Conservation (phyloP, 2,329 filamentous ascomycete species). For the Periconia sp. region DNA sequence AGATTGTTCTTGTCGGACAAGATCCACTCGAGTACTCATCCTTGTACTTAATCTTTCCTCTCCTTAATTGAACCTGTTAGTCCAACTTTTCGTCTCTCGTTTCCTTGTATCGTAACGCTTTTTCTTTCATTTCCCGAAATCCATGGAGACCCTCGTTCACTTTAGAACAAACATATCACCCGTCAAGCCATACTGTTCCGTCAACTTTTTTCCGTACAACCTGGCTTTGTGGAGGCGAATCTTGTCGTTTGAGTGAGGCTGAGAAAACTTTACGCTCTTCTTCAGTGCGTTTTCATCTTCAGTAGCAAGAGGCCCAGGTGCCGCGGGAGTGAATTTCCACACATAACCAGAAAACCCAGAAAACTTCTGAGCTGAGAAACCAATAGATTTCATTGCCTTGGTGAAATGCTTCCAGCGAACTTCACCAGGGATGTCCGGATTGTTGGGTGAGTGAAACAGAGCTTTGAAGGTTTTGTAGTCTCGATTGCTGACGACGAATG, state of each 20-base stretch:
- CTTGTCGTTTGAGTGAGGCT: slow-evolving; percentile 60
- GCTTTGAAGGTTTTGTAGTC: slow-evolving; percentile 47
- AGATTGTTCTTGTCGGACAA: too few relatives aligned
- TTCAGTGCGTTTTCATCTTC: slow-evolving; percentile 43
- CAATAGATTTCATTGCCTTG: slow-evolving; percentile 53
- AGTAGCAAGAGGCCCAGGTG: too few relatives aligned
- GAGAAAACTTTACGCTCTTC: slow-evolving; percentile 61
- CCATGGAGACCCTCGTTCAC: too few relatives aligned
- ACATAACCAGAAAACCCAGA: slow-evolving; percentile 63
- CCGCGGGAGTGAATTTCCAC: slow-evolving; percentile 54
- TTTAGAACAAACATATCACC: neutral
- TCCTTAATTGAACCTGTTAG: too few relatives aligned
- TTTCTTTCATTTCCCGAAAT: too few relatives aligned
- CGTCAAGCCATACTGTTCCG: neutral
- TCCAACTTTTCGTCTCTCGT: too few relatives aligned
- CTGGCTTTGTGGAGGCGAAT: slow-evolving; percentile 52
- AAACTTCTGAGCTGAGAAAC: slow-evolving; percentile 58
- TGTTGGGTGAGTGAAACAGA: slow-evolving; percentile 42
- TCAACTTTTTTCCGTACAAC: slow-evolving; percentile 52
- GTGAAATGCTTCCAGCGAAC: slow-evolving; percentile 57
- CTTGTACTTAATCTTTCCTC: too few relatives aligned
- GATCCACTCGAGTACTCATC: too few relatives aligned
- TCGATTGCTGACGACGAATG: slow-evolving; percentile 40
- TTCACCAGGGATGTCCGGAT: slow-evolving; percentile 49
- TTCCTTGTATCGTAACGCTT: too few relatives aligned